Base-by-base conservation (phyloP, 108 stramenopile genomes). In the Mayamaea pseudoterrestris region DNA sequence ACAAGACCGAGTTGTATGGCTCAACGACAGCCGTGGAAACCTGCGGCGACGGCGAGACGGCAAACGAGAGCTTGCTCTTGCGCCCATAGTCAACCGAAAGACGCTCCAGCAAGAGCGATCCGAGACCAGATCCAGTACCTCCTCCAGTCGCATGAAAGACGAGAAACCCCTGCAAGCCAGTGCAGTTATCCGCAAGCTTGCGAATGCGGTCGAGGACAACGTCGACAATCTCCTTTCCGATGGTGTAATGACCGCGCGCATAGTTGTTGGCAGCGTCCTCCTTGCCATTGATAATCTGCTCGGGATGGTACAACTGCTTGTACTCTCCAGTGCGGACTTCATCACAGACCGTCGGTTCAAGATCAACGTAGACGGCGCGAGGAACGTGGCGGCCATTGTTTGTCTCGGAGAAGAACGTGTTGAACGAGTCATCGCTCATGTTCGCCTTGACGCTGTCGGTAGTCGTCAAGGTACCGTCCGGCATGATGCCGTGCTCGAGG, bases 191-290 rank as follows among this genome's bases (percentile, higher is more conserved):
- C 14, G 97, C 93, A 29, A 96, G 66, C 90, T 98, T 98, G 52
- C 97, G 93, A 68, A 98, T 90, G 55, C 93, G 91, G 69, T 98
- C 97, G 57, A 98, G 83, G 55, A 98, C 94, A 28, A 76, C 69
- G 74, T 98, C 97, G 17, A 98, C 93, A 55, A 94, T 83, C 67
- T 96, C 97, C 84, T 90, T 96, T 63, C 97, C 94, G 63, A 89
- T 94, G 71, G 97, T 98, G 94, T 98, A 98, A 80, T 98, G 97
- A 52, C 97, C 97, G 71, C 93, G 93, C 62, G 97, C 97, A 73
- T 95, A 98, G 93, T 98, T 98, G 78, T 98, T 98, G 60, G 94
- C 97, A 26, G 97, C 97, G 61, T 96, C 97, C 69, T 95, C 94
- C 86, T 98, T 98, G 69, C 97, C 97, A 64, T 76, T 86, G 69